A percentile compares a stretch with the other conserved stretches of the same genome.
Conservation (phyloP, 2,329 filamentous ascomycete genomes). For the Xylaria sp. region DNA sequence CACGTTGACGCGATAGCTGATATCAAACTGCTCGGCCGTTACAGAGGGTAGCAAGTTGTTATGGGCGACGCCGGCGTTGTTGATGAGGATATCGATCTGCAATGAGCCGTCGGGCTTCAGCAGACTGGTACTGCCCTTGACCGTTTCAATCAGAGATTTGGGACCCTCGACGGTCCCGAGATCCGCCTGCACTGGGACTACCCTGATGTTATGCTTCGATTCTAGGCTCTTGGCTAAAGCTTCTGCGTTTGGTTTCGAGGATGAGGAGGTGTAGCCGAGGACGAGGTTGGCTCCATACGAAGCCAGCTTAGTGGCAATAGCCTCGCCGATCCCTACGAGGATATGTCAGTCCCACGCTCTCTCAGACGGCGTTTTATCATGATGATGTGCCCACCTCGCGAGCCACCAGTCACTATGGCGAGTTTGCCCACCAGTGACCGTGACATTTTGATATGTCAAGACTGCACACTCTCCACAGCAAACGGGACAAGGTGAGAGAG, state of each 20-base stretch:
- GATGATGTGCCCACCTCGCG: conserved; percentile 63
- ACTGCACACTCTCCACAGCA: neutral
- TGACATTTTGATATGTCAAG: conserved; percentile 28
- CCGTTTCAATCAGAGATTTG: conserved; percentile 61
- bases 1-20: conserved; percentile 80
- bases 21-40: conserved; percentile 66
- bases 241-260: conserved; percentile 51
- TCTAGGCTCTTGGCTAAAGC: conserved; percentile 68
- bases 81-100: conserved; percentile 82
- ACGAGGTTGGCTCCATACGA: conserved; percentile 72
- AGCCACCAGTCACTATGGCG: conserved; percentile 79
- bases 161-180: conserved; percentile 67
- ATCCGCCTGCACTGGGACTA: conserved; percentile 72
- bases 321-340: conserved; percentile 69
- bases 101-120: conserved; percentile 50
- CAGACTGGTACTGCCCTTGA: conserved; percentile 60
- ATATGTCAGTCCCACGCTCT: neutral
- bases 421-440: conserved; percentile 71
- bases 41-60: conserved; percentile 71
- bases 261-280: conserved; percentile 68
- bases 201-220: conserved; percentile 62
- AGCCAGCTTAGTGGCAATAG: conserved; percentile 70
- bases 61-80: conserved; percentile 77
- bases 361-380: neutral
- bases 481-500: neutral